Percentiles rank a stretch among this genome's conserved stretches.
phyloP scores from a whole-genome alignment of 2,329 filamentous ascomycete genomes.

The Dryadomyces quercus-mongolicae region DNA sequence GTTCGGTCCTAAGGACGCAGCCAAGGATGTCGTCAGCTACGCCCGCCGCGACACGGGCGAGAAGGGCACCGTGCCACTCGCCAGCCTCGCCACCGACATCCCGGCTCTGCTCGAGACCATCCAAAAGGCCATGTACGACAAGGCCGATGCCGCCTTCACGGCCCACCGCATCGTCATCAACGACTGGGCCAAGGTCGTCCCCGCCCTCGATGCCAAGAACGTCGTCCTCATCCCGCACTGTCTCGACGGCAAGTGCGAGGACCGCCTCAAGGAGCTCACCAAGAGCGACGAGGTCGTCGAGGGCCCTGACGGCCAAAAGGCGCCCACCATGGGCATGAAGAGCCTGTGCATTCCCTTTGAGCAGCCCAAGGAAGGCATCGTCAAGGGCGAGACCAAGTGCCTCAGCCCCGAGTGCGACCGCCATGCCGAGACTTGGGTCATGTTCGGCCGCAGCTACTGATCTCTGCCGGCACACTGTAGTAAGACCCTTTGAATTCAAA shows the following conservation, averaged over 20 bases:
- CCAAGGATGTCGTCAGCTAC: slow-evolving; percentile 70
- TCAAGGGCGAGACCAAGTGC: slow-evolving; percentile 77
- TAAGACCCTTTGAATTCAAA: not conserved
- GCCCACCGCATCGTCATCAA: slow-evolving; percentile 70
- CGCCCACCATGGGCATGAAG: slow-evolving; percentile 54
- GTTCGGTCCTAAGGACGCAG: slow-evolving; percentile 89
- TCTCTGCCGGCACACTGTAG: not conserved
- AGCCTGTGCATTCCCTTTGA: slow-evolving; percentile 66
- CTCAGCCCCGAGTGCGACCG: slow-evolving; percentile 74
- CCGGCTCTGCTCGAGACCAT: slow-evolving; percentile 80
- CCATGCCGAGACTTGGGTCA: slow-evolving; percentile 73
- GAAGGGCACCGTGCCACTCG: slow-evolving; percentile 69
- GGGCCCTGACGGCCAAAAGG: slow-evolving; percentile 40
- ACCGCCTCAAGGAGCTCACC: slow-evolving; percentile 87
- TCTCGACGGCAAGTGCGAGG: slow-evolving; percentile 69
- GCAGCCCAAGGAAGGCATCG: slow-evolving; percentile 68
- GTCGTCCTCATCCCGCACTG: slow-evolving; percentile 89
- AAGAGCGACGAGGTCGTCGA: slow-evolving; percentile 51
- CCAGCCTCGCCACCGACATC: slow-evolving; percentile 60
- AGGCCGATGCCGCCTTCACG: slow-evolving; percentile 67
- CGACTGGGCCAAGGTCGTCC: slow-evolving; percentile 85
- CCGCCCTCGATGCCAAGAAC: slow-evolving; percentile 83
- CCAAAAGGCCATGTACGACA: slow-evolving; percentile 66
- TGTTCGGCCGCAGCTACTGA: slow-evolving; percentile 73
- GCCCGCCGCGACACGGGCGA: slow-evolving; percentile 79